Conservation (phyloP, 352 stramenopile genomes). For the Phytophthora sojae region DNA sequence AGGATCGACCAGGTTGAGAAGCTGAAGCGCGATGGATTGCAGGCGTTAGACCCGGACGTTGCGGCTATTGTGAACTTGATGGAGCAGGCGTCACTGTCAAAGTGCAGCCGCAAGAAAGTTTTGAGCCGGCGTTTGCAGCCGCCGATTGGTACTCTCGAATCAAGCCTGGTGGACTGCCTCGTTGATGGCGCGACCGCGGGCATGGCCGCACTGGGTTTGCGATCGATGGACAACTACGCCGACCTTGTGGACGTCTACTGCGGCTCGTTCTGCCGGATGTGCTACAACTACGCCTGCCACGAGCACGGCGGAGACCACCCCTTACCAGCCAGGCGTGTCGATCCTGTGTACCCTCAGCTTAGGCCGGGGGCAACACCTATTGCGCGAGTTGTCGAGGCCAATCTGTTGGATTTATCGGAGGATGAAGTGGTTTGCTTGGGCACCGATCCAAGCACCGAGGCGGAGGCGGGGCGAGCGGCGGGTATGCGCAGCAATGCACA, state of each 20-base stretch:
- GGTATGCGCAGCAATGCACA: neutral
- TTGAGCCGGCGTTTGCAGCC: conserved; percentile 46
- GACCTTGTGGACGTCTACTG: conserved; percentile 84
- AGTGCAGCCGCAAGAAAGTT: conserved; percentile 7
- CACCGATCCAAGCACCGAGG: neutral
- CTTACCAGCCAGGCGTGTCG: conserved; percentile 52
- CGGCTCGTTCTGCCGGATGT: conserved; percentile 91
- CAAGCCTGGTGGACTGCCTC: conserved; percentile 46
- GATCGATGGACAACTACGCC: conserved; percentile 62
- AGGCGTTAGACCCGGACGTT: conserved; percentile 11
- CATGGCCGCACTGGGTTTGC: conserved; percentile 48
- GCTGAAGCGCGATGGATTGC: conserved; percentile 8
- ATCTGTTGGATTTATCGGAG: conserved; percentile 9
- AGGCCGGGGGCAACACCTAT: conserved; percentile 27
- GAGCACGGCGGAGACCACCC: conserved; percentile 88
- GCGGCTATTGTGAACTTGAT: conserved; percentile 32
- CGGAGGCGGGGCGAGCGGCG: neutral
- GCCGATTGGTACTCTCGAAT: conserved; percentile 62
- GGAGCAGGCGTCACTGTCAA: conserved; percentile 26
- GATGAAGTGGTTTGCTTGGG: conserved; percentile 20
- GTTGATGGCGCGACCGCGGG: conserved; percentile 20
- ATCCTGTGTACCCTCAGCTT: conserved; percentile 63
- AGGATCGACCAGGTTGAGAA: conserved; percentile 19
- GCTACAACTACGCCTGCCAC: conserved; percentile 93
- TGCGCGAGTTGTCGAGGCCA: conserved; percentile 7